Base-by-base conservation (phyloP, 768 basidiomycete genomes). In the Cubamyces lactineus region DNA sequence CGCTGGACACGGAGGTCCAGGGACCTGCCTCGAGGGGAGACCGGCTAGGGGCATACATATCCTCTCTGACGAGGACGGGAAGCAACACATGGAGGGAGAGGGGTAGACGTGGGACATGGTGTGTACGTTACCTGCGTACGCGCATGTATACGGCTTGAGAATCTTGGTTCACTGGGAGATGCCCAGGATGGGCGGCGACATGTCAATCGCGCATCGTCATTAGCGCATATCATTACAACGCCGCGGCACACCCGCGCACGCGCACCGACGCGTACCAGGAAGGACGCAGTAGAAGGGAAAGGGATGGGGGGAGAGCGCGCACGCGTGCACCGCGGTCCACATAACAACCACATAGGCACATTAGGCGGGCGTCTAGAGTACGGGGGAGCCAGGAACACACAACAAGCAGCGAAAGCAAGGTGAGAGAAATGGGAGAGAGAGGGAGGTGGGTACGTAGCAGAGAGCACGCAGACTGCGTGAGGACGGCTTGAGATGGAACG, bases 341-440 rank as follows among this genome's bases (percentile, higher is more conserved):
- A 49, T 9, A 34, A 34, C 34, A n/a, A n/a, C n/a, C n/a, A 58
- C 62, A 58, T 6, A 12, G 46, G 46, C 39, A 41, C 16, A 63
- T 63, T 63, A 58, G 48, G 42, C 48, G 56, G 43, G 38, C n/a
- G 40, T 53, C 21, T 59, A 64, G 58, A 13, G 60, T 61, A 65
- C 40, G 7, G 26, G 28, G 9, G 49, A 49, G 42, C 50, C 56
- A 55, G 59, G 53, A 59, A 59, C 56, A 49, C 34, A 67, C 66
- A 67, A 62, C 60, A 64, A 47, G 58, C 57, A 61, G 57, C 61
- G 64, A 64, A 62, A 65, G 67, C 67, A 59, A 53, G 46, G 42
- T 34, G 34, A 34, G 34, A 34, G 45, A 52, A 54, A 55, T 17
- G 49, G 34, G 49, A 60, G 30, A 47, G 52, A 40, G 42, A 24